phyloP scores from a whole-genome alignment of 2,329 filamentous ascomycete species.

The Fusarium sp. region DNA sequence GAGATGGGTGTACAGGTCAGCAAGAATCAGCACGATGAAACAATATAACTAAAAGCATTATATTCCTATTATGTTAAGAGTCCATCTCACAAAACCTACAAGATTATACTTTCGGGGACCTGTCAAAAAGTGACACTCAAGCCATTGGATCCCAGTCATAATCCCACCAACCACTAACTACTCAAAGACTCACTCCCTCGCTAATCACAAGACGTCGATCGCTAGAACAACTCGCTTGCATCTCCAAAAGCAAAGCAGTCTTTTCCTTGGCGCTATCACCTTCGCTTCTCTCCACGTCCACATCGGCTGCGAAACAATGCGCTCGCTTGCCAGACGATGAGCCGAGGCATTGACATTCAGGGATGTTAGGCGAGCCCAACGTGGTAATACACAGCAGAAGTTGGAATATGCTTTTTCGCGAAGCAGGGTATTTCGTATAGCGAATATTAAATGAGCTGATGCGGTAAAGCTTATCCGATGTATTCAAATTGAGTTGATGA shows the following conservation, averaged over 20 bases:
- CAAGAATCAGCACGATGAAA: neutral
- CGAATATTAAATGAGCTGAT: neutral
- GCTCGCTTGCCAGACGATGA: slow-evolving; percentile 34
- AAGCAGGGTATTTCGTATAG: slow-evolving; percentile 26
- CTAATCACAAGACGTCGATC: slow-evolving; percentile 34
- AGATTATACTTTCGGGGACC: neutral
- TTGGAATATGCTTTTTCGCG: slow-evolving; percentile 5
- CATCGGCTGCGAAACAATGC: slow-evolving; percentile 49
- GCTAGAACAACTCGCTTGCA: slow-evolving; percentile 20
- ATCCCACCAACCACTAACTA: neutral
- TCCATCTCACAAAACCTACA: no score
- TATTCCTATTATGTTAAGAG: no score
- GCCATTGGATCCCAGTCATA: neutral
- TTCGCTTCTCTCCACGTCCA: slow-evolving; percentile 1
- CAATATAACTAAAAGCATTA: neutral
- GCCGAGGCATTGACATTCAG: neutral
- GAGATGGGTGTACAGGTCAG: neutral
- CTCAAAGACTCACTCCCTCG: slow-evolving; percentile 15
- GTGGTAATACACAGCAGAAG: no score
- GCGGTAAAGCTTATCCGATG: neutral
- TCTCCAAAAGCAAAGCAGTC: slow-evolving; percentile 4
- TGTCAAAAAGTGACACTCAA: slow-evolving; percentile 4
- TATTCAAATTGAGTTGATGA: neutral
- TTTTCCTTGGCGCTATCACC: slow-evolving; percentile 1
- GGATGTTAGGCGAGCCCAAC: no score